phyloP scores from a whole-genome alignment of 495 filamentous ascomycete genomes.

The Penicillium tannophilum region DNA sequence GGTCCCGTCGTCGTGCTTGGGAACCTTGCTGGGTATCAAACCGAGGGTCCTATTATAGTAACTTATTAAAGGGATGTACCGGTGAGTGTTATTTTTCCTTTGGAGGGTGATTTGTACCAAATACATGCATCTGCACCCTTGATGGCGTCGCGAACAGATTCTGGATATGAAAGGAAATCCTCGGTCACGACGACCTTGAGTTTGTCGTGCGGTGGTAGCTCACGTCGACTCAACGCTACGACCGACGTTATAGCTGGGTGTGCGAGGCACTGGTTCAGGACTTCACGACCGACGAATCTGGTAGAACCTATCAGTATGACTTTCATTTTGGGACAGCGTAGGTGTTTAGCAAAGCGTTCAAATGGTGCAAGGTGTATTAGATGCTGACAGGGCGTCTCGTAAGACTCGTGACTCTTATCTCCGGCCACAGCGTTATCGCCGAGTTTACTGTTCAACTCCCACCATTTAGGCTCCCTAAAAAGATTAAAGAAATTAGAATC shows the following conservation, averaged over 20 bases:
- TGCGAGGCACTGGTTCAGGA: constrained; percentile 49
- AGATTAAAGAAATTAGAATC: not conserved
- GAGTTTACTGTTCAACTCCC: not conserved
- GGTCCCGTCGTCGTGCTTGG: constrained; percentile 18
- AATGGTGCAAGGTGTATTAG: not conserved
- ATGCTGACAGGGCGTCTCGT: not conserved
- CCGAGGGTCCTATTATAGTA: not conserved
- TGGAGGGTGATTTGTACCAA: constrained; percentile 35
- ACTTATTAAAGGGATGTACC: not conserved
- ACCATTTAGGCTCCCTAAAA: too few species aligned
- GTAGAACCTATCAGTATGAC: constrained; percentile 55
- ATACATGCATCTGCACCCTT: constrained; percentile 55
- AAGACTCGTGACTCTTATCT: not conserved
- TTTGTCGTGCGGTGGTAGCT: constrained; percentile 41
- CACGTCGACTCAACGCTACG: constrained; percentile 48
- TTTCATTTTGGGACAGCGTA: constrained; percentile 37
- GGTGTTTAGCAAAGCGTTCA: not conserved
- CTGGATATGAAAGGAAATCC: constrained; percentile 49
- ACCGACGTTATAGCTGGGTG: constrained; percentile 49
- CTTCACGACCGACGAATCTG: constrained; percentile 53
- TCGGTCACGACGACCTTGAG: constrained; percentile 43
- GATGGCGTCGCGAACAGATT: constrained; percentile 38
- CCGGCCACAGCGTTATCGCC: not conserved
- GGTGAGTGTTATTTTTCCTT: not conserved
- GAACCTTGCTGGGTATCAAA: constrained; percentile 13